Percentiles rank a stretch among this genome's conserved stretches.
phyloP scores from a whole-genome alignment of 2,329 filamentous ascomycete genomes.

The Talaromyces sp. region DNA sequence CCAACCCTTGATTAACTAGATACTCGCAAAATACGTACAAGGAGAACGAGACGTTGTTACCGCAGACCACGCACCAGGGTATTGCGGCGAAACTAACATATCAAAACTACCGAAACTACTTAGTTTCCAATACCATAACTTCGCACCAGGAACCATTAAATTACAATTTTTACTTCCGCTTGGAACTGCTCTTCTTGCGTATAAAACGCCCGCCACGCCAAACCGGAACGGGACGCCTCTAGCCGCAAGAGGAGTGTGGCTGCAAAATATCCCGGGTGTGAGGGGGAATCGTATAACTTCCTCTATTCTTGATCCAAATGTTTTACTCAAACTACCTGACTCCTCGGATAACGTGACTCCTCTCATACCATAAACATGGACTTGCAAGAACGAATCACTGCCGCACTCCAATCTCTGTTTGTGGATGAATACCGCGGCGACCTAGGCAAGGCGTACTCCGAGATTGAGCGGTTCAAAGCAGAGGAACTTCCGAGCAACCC shows the following conservation, averaged over 20 bases:
- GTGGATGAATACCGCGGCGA: conserved; percentile 18
- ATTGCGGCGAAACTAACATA: background rate
- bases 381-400: conserved; percentile 9
- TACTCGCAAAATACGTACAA: background rate
- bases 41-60: background rate
- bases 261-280: background rate
- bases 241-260: background rate
- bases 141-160: background rate
- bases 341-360: background rate
- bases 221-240: background rate
- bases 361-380: background rate
- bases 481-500: background rate
- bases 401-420: conserved; percentile 16
- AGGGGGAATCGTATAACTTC: background rate
- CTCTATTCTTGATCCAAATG: background rate
- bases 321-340: background rate
- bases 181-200: background rate
- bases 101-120: background rate
- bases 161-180: background rate
- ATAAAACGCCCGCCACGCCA: background rate
- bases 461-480: conserved; percentile 10
- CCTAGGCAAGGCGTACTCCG: conserved; percentile 14
- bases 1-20: background rate
- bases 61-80: background rate
- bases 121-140: background rate